phyloP scores from a whole-genome alignment of 345 rosid genomes.

The Gossypium bickii region DNA sequence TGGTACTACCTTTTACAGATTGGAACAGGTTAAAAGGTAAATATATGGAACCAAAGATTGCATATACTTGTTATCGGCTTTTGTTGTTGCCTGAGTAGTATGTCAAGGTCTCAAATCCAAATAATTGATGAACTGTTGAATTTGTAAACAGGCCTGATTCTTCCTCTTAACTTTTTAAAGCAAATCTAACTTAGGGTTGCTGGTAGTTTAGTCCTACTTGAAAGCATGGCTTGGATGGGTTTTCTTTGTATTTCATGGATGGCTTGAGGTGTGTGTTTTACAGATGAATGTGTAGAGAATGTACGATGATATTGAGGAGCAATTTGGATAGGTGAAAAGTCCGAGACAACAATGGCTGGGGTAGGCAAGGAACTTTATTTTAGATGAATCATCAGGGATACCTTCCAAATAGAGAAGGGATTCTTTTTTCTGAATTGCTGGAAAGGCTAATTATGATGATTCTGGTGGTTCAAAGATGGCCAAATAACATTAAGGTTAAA shows the following conservation, averaged over 20 bases:
- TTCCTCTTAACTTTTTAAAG: neutral
- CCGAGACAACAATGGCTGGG: neutral
- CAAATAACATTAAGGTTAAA: neutral
- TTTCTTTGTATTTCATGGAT: neutral
- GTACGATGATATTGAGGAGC: slow-evolving; percentile 1
- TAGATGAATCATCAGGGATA: neutral
- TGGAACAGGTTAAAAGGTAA: neutral
- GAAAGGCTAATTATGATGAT: neutral
- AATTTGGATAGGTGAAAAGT: neutral
- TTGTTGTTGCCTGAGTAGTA: neutral
- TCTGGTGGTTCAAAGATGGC: slow-evolving; percentile 2
- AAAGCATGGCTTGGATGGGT: neutral
- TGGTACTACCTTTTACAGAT: slow-evolving; percentile 1
- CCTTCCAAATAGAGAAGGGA: neutral
- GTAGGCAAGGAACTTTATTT: neutral
- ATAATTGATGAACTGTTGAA: neutral
- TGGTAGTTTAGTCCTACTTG: neutral
- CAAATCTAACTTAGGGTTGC: neutral
- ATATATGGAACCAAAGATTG: neutral
- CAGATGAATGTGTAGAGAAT: neutral
- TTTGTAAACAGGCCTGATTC: neutral
- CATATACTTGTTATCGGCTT: neutral
- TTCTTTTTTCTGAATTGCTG: neutral
- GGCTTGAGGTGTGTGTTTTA: neutral
- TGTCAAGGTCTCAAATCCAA: slow-evolving; percentile 1